phyloP scores from a whole-genome alignment of 2,329 filamentous ascomycete genomes.

The Aplosporella prunicola region DNA sequence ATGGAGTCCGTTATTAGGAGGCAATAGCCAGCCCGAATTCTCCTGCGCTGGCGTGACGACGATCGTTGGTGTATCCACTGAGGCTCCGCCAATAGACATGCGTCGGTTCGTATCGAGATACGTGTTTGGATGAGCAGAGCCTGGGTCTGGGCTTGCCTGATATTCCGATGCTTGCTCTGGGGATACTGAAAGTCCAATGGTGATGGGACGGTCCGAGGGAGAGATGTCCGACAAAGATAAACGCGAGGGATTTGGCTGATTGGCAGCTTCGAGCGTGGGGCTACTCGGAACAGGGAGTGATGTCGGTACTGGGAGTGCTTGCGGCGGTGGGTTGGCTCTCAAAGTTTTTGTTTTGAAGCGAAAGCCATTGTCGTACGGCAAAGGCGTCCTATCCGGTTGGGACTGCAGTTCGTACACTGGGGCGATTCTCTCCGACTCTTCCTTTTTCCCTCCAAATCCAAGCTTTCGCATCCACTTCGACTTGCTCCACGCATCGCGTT shows the following conservation, averaged over 20 bases:
- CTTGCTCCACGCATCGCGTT: conserved; percentile 1
- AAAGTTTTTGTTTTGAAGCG: conserved; percentile 16
- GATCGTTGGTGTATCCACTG: conserved; percentile 40
- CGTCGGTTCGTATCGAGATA: conserved; percentile 21
- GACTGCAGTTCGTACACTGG: conserved; percentile 5
- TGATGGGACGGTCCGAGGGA: conserved; percentile 60
- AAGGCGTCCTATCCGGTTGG: neutral
- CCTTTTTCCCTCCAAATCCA: neutral
- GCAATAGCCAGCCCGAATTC: conserved; percentile 44
- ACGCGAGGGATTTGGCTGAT: too few species aligned
- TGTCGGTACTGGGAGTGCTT: conserved; percentile 1
- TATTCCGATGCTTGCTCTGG: conserved; percentile 39
- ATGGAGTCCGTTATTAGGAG: conserved; percentile 42
- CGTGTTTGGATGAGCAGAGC: neutral
- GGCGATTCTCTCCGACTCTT: conserved; percentile 2
- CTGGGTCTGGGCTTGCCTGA: conserved; percentile 4
- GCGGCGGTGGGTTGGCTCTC: conserved; percentile 14
- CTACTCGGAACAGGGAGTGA: too few species aligned
- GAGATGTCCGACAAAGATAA: conserved; percentile 57
- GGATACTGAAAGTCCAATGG: conserved; percentile 61
- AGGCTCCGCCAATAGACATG: conserved; percentile 30
- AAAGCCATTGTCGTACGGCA: conserved; percentile 5
- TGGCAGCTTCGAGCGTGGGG: too few species aligned
- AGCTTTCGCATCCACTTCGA: conserved; percentile 10
- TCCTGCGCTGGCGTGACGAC: conserved; percentile 45